Evolutionary conservation across 2,329 filamentous ascomycete genomes (phyloP).

Genomic region (Colletotrichum truncatum): DNA sequence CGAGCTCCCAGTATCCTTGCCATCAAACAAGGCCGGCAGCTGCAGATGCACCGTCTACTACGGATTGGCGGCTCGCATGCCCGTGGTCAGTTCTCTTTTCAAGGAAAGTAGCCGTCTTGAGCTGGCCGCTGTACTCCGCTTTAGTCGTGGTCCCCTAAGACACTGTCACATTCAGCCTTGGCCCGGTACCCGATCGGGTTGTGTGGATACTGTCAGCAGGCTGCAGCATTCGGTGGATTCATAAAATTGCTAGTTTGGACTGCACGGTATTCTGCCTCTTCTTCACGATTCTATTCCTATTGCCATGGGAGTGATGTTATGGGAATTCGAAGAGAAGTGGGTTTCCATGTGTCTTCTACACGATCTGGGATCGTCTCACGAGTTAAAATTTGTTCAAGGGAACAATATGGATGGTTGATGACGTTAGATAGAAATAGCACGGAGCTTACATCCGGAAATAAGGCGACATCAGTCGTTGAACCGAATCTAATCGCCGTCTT

Average conservation of each 20-base stretch:
- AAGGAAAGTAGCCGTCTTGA: too few relatives aligned
- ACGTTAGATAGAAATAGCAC: background rate
- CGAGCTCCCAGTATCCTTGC: background rate
- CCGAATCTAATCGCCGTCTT: background rate
- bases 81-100: too few relatives aligned
- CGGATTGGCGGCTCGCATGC: too few relatives aligned
- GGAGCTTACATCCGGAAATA: background rate
- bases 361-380: background rate
- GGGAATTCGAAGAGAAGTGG: background rate
- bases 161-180: background rate
- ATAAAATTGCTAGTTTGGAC: background rate
- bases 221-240: slow-evolving; percentile 2
- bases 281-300: background rate
- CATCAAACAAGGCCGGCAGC: too few relatives aligned
- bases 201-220: slow-evolving; percentile 21
- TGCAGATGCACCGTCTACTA: too few relatives aligned
- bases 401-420: background rate
- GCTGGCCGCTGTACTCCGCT: too few relatives aligned
- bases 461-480: background rate
- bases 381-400: background rate
- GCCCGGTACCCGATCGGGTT: background rate
- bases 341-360: background rate
- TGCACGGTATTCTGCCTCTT: background rate
- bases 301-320: too few relatives aligned
- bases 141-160: too few relatives aligned